Base-by-base conservation (phyloP, 345 rosid species). In the Microcos paniculata region DNA sequence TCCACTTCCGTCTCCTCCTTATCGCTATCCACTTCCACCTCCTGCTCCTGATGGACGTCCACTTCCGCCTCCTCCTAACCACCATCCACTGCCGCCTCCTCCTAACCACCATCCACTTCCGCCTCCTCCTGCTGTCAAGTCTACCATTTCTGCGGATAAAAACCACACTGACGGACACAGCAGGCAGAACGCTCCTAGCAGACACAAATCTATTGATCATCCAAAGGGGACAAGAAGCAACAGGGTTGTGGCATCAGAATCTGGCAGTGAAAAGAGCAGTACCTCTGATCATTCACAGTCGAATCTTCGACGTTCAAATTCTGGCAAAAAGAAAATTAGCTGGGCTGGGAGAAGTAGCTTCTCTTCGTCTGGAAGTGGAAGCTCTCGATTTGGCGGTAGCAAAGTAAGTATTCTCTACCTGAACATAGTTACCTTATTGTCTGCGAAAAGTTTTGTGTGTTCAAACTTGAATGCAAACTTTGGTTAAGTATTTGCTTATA, bases 201-300 rank as follows among this genome's bases (percentile, higher is more conserved):
- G 71, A 62, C 63, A 19, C 43, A 11, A 8, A 8, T 46, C 68
- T 42, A 56, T 3, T 4, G 76, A 57, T 63, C 69, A 61, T 23
- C 78, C 46, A 16, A 78, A 35, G 72, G 70, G 73, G 38, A 38
- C 57, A 12, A 59, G 76, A 31, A 66, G 79, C 59, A 77, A 35
- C 16, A 28, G 57, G 67, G 75, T 71, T 66, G 51, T 31, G 0
- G 8, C 52, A 45, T 46, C 84, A 26, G 85, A 79, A 68, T 78
- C 77, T 3, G 55, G 79, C 40, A 72, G 79, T 6, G 80, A 81
- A 19, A 76, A 55, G 48, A 79, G 77, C 77, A 79, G 38, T n/a
- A n/a, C n/a, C 4, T 77, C 85, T 3, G 83, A 79, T 65, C 6
- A 45, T 52, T 70, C 82, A 2, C 78, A 63, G 71, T 59, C 62